Evolutionary conservation across 2,329 filamentous ascomycete species (phyloP), one percentile per base, ranked within the genome.

Genomic region (Cercospora brassicicola): DNA sequence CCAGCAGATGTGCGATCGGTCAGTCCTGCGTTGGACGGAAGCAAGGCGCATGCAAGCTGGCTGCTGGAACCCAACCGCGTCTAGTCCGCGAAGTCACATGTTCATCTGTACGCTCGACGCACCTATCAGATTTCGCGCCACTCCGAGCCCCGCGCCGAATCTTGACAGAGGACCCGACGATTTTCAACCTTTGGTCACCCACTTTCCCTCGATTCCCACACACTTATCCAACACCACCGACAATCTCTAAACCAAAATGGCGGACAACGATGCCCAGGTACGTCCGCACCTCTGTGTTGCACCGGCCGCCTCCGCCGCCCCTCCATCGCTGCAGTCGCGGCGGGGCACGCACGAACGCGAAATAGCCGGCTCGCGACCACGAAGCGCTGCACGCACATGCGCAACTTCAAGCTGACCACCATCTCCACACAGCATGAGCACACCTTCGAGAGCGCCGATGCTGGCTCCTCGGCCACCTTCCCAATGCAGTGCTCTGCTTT

Each of bases 401-500:
- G 57, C 61, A 59, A 62, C 60, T 62, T 67, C 28, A 56, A 31
- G 63, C 70, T 73, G 66, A 72, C 73, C 57, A 45, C 26, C 45
- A 20, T 33, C 9, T 31, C 31, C 42, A 11, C 67, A 67, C 76
- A 85, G 83, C 83, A 85, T 82, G 83, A 85, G 81, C 81, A 89
- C 82, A 89, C 86, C 83, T 98, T 98, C 89, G 93, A 97, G 77
- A 91, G 89, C 84, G 93, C 90, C 87, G 93, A 97, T 87, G 94
- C 96, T 83, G 96, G 95, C 85, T 94, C 95, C 79, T 98, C 95
- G 77, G 81, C 86, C 80, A 99, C 95, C 81, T 97, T 82, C 87
- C 95, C 95, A 78, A 96, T 96, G 93, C 95, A 99, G 89, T 99
- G 95, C 86, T 99, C 96, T 86, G 94, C 96, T 80, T 89, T 99